Base-by-base conservation (phyloP, 2,329 filamentous ascomycete species). In the Penicillium sp. region DNA sequence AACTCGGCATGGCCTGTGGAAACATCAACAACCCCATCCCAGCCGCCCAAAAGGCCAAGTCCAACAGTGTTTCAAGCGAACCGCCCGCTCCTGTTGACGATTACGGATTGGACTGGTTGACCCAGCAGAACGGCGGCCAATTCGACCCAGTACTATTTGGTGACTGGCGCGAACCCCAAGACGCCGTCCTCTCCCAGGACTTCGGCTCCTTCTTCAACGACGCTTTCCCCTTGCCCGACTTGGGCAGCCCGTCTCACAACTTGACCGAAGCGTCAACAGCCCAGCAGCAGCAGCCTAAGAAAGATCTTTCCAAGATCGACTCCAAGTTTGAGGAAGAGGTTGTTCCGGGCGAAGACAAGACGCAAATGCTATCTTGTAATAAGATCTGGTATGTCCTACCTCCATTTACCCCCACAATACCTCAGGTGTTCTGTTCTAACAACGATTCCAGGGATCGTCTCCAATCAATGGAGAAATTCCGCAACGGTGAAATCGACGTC, bases 111-210 rank as follows among this genome's bases (percentile, higher is more conserved):
- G 87, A 90, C 70, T 92, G 88, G 84, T 79, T 94, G 46, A 83
- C 87, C 34, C 87, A 88, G 65, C 90, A 95, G 70, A 93, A 92
- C 65, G 87, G 88, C 53, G 90, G 90, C 52, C 86, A 89, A 60
- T 97, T 97, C 66, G 92, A 97, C 58, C 93, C 94, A 0, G 87
- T 94, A 51, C 81, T 97, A 4, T 97, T 97, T 71, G 90, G 89
- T 50, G 90, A 92, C 64, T 97, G 97, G 75, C 87, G 94, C 48
- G 94, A 99, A 68, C 87, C 91, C 0, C 91, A 96, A 67, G 89
- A 91, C 53, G 93, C 88, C 51, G 82, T 96, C 13, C 76, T 96
- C 80, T 61, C 87, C 77, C 67, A 84, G 39, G 85, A 86, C 8
- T 90, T 95, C 61, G 90, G 91, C 51, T 89, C 79, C 18, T 87